Evolutionary conservation across 805 yeast species (phyloP), one percentile per base, ranked within the genome.

Genomic region (Pichia occidentalis): DNA sequence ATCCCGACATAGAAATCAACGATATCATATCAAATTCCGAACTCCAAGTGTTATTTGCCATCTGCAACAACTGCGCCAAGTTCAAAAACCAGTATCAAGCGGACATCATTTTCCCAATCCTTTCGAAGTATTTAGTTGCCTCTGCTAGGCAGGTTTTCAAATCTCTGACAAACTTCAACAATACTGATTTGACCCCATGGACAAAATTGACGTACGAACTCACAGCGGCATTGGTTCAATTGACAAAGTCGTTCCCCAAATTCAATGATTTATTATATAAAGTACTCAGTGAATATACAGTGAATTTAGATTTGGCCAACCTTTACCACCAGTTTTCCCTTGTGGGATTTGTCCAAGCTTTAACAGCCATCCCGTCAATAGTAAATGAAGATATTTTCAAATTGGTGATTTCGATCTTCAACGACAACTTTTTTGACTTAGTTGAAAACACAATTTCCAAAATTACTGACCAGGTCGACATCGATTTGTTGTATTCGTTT

Each of bases 31-130:
- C 32, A n/a, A 39, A 36, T 25, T 22, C 39, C 7, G 73, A 71
- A 51, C 64, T 66, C 40, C 83, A 80, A 45, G 68, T 71, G 5
- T 60, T 80, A 42, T 47, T 71, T 31, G 82, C 85, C 1, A 56
- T 81, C 20, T 73, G 80, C 43, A 62, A 63, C 20, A 60, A 75
- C 11, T 64, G 75, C 6, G 44, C 51, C 4, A 45, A 47, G 24
- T 49, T 68, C 38, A 52, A 53, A 39, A 63, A 60, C 37, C 52
- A 53, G 18, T 50, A 45, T 5, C 73, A 71, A 29, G 79, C 73
- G 4, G 50, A 57, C 11, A 41, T 58, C 8, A 52, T 77, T 24
- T 50, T 71, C n/a, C 56, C 59, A 6, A 69, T 72, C 41, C 62
- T 79, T 34, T 55, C 65, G 6, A 44, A 53, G 12, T 75, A 75